Base-by-base conservation (phyloP, 306 rosid species). In the Dicorynia guianensis region DNA sequence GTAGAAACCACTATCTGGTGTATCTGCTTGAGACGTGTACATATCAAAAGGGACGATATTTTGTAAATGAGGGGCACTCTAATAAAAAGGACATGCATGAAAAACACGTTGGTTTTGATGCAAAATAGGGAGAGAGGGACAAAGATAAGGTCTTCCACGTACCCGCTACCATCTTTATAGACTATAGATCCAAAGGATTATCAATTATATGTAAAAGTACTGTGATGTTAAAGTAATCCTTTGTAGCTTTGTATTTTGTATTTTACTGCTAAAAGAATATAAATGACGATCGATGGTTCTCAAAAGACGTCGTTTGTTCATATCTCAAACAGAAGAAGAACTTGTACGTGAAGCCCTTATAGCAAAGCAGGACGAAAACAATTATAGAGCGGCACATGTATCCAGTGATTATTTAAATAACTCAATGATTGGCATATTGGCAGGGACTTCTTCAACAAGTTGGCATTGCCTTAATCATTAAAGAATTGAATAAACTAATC, bases 381-480 rank as follows among this genome's bases (percentile, higher is more conserved):
- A 36, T 43, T 19, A 75, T 74, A 4, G 9, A 3, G n/a, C n/a
- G 25, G 4, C 35, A 67, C 57, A 33, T 25, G 44, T 11, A 72
- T 11, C 58, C 47, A 79, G 71, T 63, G 48, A 53, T 30, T 43
- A 61, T 8, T 56, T 8, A n/a, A 50, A 66, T 47, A 14, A 46
- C 0, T 25, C 4, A 13, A 39, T 40, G 49, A 30, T 73, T 44
- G 9, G 20, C 33, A 53, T 72, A 25, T 68, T 47, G n/a, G 49
- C 10, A 48, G 17, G 11, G 62, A 56, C 50, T 57, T 49, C 20
- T 64, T 71, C 8, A 75, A 57, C 55, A 65, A 74, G 65, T 63
- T 69, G 68, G 30, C 67, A 68, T 67, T 68, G 48, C 59, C 55
- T 42, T 75, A 60, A 67, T 80, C 20, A 80, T 80, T 74, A 55